Base-by-base conservation (phyloP, 1,284 basidiomycete genomes). In the Cryptococcus sp. region DNA sequence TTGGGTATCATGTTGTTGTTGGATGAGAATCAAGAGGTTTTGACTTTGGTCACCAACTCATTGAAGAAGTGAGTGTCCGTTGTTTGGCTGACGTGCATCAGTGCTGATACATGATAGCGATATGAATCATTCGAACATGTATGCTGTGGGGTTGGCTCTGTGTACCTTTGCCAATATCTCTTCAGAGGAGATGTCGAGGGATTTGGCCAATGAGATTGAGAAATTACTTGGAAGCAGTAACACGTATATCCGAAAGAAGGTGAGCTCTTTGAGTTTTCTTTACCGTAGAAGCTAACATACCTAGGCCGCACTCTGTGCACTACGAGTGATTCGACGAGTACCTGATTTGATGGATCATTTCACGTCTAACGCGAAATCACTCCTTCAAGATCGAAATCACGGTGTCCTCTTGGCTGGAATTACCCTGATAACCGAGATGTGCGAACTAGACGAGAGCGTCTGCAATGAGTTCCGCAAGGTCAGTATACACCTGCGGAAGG, bases 71-170 rank as follows among this genome's bases (percentile, higher is more conserved):
- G 71, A 65, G 87, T 81, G 4, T 38, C 23, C 23, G 23, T 5
- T 33, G 46, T 11, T 47, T 10, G 23, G 53, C 30, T 49, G 37
- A 46, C 34, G 23, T 7, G 14, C 31, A n/a, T 23, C 4, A 32
- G 23, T 23, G 23, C 23, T 23, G 23, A 23, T 23, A 23, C 23
- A 23, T 23, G 23, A 48, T 68, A 98, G 94, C 78, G 96, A 98
- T 79, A 94, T 99, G 92, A 98, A 98, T 76, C 94, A 98, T 78
- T 88, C 94, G 10, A 98, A 98, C 78, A 97, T 97, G 90, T 98
- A 97, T 76, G 90, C 91, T 7, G 96, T 98, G 42, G 96, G 96
- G 15, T 83, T 99, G 51, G 95, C 94, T 1, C 83, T 99, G 44
- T 98, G 94, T 72, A 98, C 96, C 0, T 98, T 99, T 74, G 96